phyloP scores from a whole-genome alignment of 2,329 filamentous ascomycete species.

The Grosmannia huntii region DNA sequence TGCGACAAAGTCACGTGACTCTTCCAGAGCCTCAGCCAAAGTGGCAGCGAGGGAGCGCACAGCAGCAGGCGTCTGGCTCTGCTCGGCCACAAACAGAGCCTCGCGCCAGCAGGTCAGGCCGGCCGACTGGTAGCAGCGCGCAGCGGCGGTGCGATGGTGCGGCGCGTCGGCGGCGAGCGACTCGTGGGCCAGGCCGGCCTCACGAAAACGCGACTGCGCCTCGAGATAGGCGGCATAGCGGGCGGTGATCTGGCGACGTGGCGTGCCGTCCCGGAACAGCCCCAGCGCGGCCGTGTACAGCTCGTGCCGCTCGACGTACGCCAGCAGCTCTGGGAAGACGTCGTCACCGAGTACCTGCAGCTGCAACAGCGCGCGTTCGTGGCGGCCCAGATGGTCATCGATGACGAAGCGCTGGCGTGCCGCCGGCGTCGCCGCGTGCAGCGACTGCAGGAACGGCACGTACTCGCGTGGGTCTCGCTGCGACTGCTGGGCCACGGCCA shows the following conservation, averaged over 20 bases:
- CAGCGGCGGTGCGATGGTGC: slow-evolving; percentile 56
- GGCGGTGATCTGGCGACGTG: slow-evolving; percentile 41
- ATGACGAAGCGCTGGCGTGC: slow-evolving; percentile 69
- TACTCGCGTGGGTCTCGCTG: slow-evolving; percentile 95
- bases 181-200: slow-evolving; percentile 85
- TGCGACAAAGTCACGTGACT: slow-evolving; percentile 70
- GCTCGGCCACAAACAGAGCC: slow-evolving; percentile 63
- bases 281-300: slow-evolving; percentile 68
- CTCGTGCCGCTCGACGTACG: slow-evolving; percentile 65
- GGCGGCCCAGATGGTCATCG: slow-evolving; percentile 72
- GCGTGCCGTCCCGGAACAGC: slow-evolving; percentile 51
- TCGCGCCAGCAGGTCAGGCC: slow-evolving; percentile 76
- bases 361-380: slow-evolving; percentile 63
- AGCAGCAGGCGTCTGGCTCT: slow-evolving; percentile 23
- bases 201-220: slow-evolving; percentile 61
- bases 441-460: slow-evolving; percentile 78
- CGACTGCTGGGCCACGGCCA: slow-evolving; percentile 88
- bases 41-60: slow-evolving; percentile 60
- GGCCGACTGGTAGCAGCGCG: slow-evolving; percentile 70
- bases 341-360: slow-evolving; percentile 51
- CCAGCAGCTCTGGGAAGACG: slow-evolving; percentile 63
- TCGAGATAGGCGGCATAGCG: slow-evolving; percentile 72
- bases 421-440: slow-evolving; percentile 56
- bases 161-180: slow-evolving; percentile 42
- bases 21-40: slow-evolving; percentile 66